Evolutionary conservation across 2,329 filamentous ascomycete genomes (phyloP), one percentile per base, ranked within the genome.

Genomic region (Colletotrichum viniferum): DNA sequence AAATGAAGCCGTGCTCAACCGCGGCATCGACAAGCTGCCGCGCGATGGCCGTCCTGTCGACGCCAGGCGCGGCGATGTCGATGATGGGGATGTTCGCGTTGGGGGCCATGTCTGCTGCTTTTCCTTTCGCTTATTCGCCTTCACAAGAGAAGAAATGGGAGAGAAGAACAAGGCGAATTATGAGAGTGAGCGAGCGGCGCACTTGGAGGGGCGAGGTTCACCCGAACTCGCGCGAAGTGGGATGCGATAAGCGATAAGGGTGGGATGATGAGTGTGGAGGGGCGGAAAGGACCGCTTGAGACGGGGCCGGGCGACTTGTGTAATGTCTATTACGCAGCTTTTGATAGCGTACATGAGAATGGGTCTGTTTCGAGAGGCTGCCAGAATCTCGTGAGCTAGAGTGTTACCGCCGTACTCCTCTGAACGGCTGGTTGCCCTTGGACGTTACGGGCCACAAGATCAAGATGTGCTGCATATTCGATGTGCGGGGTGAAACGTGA

Each of bases 1-100:
- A 98, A 76, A 98, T 91, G 84, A 98, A 98, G 76, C 96, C 96
- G 84, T 96, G 94, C 69, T 93, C 92, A 48, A 92, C 91, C 3
- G 96, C 96, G 2, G 96, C 96, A 76, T 94, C 90, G 56, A 98
- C 92, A 56, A 98, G 89, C 77, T 92, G 90, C 71, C 91, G 91
- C 67, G 94, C 94, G 24, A 92, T 85, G 61, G 86, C 83, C n/a
- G 82, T 82, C 74, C 90, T 86, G 77, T 93, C 87, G 12, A 84
- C 79, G 32, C 88, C 87, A 7, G 89, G 86, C 21, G 89, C 88
- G 5, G 92, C 93, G 78, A 98, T 92, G 83, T 98, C 94, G 79
- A 98, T 95, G 68, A 98, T 87, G 26, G 96, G 96, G 52, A 98
- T 96, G 4, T 85, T 83, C 26, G 88, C 87, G 32, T 79, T 77